Base-by-base conservation (phyloP, 129 eudicot genomes). In the Arctium lappa region DNA sequence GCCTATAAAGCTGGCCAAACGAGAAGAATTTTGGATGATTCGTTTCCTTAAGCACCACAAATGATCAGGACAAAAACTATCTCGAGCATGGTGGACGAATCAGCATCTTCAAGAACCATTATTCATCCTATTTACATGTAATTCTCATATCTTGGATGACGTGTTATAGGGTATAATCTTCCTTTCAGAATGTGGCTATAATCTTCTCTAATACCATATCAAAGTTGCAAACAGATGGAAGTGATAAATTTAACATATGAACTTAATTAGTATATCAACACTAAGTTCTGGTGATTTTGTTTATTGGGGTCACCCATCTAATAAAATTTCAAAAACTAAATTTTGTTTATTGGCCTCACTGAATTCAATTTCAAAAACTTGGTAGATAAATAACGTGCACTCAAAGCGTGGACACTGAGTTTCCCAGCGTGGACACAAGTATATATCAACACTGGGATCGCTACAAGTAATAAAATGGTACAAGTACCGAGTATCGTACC, bases 11-110 rank as follows among this genome's bases (percentile, higher is more conserved):
- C 78, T 74, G 84, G 80, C 81, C 77, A 82, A 74, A 50, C 72
- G 31, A 53, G 82, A 48, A 77, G 82, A 86, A 75, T 86, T 82
- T 86, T 80, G 40, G 60, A 84, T 66, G 87, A 88, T 86, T 81
- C 74, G 91, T 84, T 83, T 79, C 66, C 69, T 48, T 88, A 72
- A 82, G 83, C 86, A 84, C 91, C 91, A 90, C 88, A 80, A 73
- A 82, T 63, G 50, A 84, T 76, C 75, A 74, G 84, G 88, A 78
- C 68, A 74, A 80, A 56, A 12, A 85, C 30, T 29, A 75, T 39
- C 56, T 22, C 75, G 29, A 72, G 46, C 79, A 77, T 63, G 81
- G 63, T 82, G 69, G 78, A 86, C 80, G 93, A 89, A 89, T 89
- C 84, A 82, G 76, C 30, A 83, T 85, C 72, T 82, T 77, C 73